Evolutionary conservation across 768 basidiomycete species (phyloP), one percentile per base, ranked within the genome.

Genomic region (Lactarius hengduanensis): DNA sequence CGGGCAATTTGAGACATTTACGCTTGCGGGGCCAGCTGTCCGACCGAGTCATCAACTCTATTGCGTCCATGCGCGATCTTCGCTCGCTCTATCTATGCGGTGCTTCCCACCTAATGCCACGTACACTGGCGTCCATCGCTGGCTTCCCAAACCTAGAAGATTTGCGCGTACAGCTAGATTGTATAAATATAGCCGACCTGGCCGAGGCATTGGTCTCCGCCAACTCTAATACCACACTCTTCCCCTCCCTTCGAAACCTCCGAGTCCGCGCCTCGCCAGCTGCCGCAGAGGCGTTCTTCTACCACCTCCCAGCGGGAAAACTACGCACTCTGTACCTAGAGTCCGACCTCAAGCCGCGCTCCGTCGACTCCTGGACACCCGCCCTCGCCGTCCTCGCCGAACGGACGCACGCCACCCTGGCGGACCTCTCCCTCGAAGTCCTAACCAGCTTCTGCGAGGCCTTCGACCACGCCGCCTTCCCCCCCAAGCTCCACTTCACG

Each of bases 401-500:
- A 47, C 59, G 54, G 18, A 34, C 64, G n/a, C 61, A 65, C 20
- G 11, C 65, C 22, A 59, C 59, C 41, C 57, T 71, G 40, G 34
- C 54, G 30, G 68, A 69, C 28, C 53, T 71, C 8, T 58, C 68
- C n/a, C 36, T 71, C 53, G 68, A 71, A 26, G 61, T 47, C 20
- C 60, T 64, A 28, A 71, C 70, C 26, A 62, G 62, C 68, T 69
- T 69, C 62, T 71, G 70, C 65, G 70, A 71, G 50, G 62, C 54
- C 15, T 57, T 66, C 26, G 68, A 71, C 62, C 62, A 43, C 43
- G 47, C 22, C 60, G 38, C 65, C 18, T 41, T 62, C 38, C 70
- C 68, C 1, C 70, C 70, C 15, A 66, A 71, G 38, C 69, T 71
- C 54, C 64, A 71, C 66, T 69, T 74, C 68, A 67, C 72, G 13